Evolutionary conservation across 176 grass and related monocot species (phyloP).

Genomic region (Microstegium vimineum): DNA sequence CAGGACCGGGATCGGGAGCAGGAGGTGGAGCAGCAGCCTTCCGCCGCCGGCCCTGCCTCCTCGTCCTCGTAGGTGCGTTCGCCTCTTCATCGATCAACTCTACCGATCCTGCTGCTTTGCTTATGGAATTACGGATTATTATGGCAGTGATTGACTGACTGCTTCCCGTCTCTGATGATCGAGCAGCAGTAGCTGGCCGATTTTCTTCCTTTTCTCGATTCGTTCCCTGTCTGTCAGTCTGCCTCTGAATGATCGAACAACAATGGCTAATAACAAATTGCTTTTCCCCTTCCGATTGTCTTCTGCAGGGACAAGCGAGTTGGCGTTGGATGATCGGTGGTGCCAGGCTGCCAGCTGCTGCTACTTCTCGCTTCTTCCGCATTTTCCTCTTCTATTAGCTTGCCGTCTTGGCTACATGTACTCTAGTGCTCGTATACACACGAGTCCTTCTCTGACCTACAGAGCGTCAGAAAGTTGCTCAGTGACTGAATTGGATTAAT

Average conservation of each 20-base stretch:
- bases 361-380: not conserved
- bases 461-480: not conserved
- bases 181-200: not conserved
- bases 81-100: not conserved
- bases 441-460: not conserved
- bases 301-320: constrained; percentile 13
- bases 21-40: not conserved
- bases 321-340: not conserved
- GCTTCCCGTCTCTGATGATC: not conserved
- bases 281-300: not conserved
- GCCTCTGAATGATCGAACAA: not conserved
- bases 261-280: not conserved
- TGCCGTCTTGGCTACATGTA: not conserved
- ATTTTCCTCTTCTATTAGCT: not conserved
- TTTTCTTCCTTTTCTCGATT: not conserved
- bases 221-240: not conserved
- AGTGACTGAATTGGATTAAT: not conserved
- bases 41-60: not conserved
- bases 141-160: not conserved
- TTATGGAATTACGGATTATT: not conserved
- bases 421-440: constrained; percentile 11
- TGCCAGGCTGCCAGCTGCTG: too few relatives aligned
- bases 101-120: not conserved
- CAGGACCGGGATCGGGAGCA: not conserved
- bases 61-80: not conserved